Evolutionary conservation across 164 flowering plant species (phyloP), one percentile per base, ranked within the genome.

Genomic region (Tetrastigma voinierianum): DNA sequence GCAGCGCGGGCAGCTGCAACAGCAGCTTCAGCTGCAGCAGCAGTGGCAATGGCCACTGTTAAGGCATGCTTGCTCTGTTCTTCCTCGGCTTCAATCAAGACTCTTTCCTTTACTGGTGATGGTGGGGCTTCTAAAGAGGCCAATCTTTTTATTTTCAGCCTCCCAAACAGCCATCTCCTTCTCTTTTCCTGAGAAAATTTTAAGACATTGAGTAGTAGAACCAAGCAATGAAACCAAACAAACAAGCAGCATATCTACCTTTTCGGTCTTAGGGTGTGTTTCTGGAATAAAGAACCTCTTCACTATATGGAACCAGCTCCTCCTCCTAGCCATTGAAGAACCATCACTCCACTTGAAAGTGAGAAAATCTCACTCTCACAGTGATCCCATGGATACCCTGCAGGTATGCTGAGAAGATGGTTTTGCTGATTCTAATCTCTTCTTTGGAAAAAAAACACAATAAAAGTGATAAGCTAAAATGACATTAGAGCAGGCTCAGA

Each of bases 1-100:
- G 95, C 95, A 65, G 72, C 90, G 32, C 84, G 79, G 15, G 94
- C 92, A 23, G 96, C 87, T 11, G 86, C 86, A 8, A 86, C 82
- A 4, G 89, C 89, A 10, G 92, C 93, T 70, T 86, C 90, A 9
- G 94, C 92, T 7, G 95, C 93, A 2, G 82, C 90, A 47, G 96
- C 86, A 1, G 91, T 77, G 51, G 96, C 92, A 32, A 80, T 61
- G 11, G 94, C 94, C 59, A 82, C 91, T 51, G 76, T 76, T 60
- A 86, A 43, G 52, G 92, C 96, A 75, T 75, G 89, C 69, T 76
- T 86, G 70, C 80, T 85, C 75, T 85, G 91, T 54, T 83, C 89
- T 65, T 87, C 86, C 46, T 72, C 85, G 55, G 84, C 82, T 70
- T 82, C 82, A 67, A 49, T 67, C 9, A 75, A 46, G 17, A 68